A percentile compares a stretch with the other conserved stretches of the same genome.
Conservation (phyloP, 164 flowering plant genomes). For the Piper longum region DNA sequence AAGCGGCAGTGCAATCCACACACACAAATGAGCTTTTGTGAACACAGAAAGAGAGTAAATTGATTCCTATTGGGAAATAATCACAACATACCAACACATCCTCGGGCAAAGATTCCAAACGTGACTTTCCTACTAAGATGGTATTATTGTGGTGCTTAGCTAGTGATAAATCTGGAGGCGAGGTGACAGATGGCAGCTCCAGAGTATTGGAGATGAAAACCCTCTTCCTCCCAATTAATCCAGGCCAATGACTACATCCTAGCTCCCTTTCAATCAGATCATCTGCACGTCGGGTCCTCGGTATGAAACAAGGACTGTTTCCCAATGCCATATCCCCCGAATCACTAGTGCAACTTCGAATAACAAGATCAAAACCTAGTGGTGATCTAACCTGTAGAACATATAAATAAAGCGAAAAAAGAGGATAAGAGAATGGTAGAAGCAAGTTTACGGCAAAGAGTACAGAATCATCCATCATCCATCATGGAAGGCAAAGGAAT, state of each 20-base stretch:
- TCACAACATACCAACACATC: conserved; percentile 1
- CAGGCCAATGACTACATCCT: background rate
- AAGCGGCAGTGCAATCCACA: background rate
- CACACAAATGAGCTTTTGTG: background rate
- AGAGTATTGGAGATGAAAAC: background rate
- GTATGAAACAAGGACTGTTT: background rate
- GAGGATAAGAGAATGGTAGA: no score
- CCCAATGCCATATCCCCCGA: background rate
- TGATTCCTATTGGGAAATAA: background rate
- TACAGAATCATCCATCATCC: no score
- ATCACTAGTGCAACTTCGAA: no score
- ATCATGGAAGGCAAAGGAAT: no score
- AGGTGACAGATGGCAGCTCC: background rate
- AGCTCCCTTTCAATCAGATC: background rate
- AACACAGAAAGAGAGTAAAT: background rate
- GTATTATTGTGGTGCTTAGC: background rate
- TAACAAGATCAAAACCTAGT: no score
- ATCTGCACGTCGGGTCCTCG: background rate
- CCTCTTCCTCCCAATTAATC: conserved; percentile 2
- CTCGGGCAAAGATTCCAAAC: conserved; percentile 3
- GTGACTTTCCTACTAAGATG: background rate
- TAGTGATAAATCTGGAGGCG: background rate
- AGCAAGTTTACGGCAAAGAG: no score
- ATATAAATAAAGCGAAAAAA: no score
- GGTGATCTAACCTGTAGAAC: no score